Base-by-base conservation (phyloP, 139 green algal genomes). In the Chlorella vulgaris region DNA sequence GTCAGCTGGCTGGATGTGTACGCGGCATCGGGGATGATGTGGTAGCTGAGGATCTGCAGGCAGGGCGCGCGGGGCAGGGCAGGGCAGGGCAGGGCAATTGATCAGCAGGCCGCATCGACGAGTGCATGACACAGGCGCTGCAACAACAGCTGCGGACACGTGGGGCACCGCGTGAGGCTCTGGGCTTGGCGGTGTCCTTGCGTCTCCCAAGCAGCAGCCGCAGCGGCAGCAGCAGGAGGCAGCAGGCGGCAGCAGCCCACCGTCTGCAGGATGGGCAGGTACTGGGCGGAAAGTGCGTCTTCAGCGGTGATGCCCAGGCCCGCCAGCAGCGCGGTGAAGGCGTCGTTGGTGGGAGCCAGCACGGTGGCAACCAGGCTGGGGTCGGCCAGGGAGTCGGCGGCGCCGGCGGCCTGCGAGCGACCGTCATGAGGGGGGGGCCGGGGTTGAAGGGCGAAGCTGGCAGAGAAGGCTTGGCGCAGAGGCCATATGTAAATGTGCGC, bases 271-370 rank as follows among this genome's bases (percentile, higher is more conserved):
- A 47, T 67, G 22, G 84, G 51, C 82, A 87, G 67, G 62, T 75
- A 55, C 19, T 80, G n/a, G 28, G 88, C 18, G 19, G 53, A 53
- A 24, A 90, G 50, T 29, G 87, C 40, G n/a, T 90, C 35, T 0
- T 76, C 65, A 19, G 68, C 47, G 35, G 78, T 91, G 22, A 92
- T 36, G 39, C 83, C 88, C 31, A 86, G 66, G 31, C 28, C 13
- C 13, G 26, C 19, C 5, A 88, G 61, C 24, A 78, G 31, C 22
- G 40, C 40, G 1, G 19, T 35, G 74, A 92, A 92, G 18, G 88
- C 89, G 4, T 80, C 82, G 33, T 92, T 87, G 77, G 84, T 93
- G 21, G 89, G 89, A 0, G 86, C 89, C 60, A 92, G 88, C 33
- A 92, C 71, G 39, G 88, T 92, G 40, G 83, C 85, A 7, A 88